These are phyloP conservation scores for Jaltomata sinuosa DNA, from an alignment of 257 asterid genomes.

Conservation along the genomic window DNA sequence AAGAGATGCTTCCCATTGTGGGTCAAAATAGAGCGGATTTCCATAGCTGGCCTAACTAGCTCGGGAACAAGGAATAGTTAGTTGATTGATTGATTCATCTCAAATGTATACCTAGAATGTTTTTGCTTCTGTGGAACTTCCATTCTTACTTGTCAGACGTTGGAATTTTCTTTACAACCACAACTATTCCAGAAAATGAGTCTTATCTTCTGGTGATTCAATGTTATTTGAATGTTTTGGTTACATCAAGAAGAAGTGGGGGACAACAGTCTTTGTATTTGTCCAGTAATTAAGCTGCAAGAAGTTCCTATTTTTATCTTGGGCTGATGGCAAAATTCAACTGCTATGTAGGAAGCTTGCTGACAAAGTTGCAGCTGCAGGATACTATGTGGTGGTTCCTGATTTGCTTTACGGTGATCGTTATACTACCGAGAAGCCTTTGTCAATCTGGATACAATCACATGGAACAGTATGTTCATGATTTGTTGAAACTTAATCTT, in stretches of 20 bases:
- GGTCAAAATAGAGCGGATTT: neutral
- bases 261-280: neutral
- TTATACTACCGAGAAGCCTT: constrained; percentile 20
- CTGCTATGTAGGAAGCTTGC: constrained; percentile 37
- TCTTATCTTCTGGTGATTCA: neutral
- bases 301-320: neutral
- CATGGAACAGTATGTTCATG: constrained; percentile 1
- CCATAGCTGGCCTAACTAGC: neutral
- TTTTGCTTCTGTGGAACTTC: neutral
- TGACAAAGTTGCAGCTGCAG: constrained; percentile 59
- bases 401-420: constrained; percentile 62
- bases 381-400: constrained; percentile 56
- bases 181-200: neutral
- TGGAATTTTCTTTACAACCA: neutral
- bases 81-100: neutral
- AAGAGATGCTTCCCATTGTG: neutral
- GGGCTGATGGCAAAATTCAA: neutral
- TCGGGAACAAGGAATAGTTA: neutral
- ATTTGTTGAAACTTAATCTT: neutral
- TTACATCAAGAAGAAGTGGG: neutral
- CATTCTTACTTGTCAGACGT: neutral
- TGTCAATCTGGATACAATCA: constrained; percentile 21
- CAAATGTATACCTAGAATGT: neutral
- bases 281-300: neutral
- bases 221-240: neutral